phyloP scores from a whole-genome alignment of 108 stramenopile genomes.

The Epipyxis sp. region DNA sequence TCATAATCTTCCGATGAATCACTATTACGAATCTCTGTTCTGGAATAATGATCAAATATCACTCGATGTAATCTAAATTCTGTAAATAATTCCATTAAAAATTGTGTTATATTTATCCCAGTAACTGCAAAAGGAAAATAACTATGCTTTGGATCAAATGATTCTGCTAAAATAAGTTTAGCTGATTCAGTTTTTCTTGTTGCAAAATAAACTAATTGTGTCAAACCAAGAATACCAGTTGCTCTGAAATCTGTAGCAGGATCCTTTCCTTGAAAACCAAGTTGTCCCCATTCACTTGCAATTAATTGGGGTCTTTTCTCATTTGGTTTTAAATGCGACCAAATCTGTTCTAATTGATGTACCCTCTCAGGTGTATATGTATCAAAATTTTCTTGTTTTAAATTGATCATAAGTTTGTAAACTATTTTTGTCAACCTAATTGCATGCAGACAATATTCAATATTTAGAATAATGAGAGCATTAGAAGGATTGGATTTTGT shows the following conservation, averaged over 20 bases:
- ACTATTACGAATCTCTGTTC: not conserved
- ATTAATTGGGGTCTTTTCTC: not conserved
- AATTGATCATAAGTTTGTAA: not conserved
- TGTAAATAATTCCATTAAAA: slow-evolving; percentile 11
- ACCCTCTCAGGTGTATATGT: not conserved
- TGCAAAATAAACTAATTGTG: slow-evolving; percentile 20
- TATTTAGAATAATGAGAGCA: too few relatives aligned
- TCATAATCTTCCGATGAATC: slow-evolving; percentile 22
- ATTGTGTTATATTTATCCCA: slow-evolving; percentile 22
- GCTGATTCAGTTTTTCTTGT: slow-evolving; percentile 6
- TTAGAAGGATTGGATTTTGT: too few relatives aligned
- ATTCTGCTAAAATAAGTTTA: slow-evolving; percentile 22
- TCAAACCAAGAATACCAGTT: slow-evolving; percentile 10
- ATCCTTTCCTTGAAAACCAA: slow-evolving; percentile 23
- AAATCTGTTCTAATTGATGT: not conserved
- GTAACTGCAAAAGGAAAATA: slow-evolving; percentile 22
- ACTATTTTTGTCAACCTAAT: not conserved
- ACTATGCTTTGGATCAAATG: not conserved
- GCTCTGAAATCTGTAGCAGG: slow-evolving; percentile 12
- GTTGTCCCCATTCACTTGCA: not conserved
- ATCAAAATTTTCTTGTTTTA: not conserved
- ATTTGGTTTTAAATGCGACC: not conserved
- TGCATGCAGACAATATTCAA: not conserved
- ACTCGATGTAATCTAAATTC: slow-evolving; percentile 9
- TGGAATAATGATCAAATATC: not conserved